Evolutionary conservation across 148 eudicot genomes (phyloP).

Genomic region (Mesembryanthemum crystallinum): DNA sequence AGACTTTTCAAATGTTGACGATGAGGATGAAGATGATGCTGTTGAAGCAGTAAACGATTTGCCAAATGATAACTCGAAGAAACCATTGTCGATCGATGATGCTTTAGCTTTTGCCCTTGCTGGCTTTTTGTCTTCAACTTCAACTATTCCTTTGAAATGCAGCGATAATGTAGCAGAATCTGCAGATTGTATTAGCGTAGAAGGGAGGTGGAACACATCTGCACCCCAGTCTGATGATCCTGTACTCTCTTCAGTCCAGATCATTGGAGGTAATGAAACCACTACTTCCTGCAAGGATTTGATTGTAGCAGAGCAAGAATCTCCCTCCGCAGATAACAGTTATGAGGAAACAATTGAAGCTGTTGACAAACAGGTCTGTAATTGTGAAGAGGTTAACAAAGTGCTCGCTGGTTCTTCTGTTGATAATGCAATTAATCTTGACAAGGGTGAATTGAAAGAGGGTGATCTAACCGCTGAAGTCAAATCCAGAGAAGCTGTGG

Average conservation of each 20-base stretch:
- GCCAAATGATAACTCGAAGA: constrained; percentile 38
- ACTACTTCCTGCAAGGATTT: constrained; percentile 19
- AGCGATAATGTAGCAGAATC: constrained; percentile 24
- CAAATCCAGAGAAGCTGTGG: constrained; percentile 19
- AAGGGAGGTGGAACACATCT: constrained; percentile 13
- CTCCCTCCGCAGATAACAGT: background rate
- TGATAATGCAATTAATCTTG: constrained; percentile 16
- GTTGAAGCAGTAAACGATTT: constrained; percentile 33
- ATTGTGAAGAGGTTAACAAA: constrained; percentile 19
- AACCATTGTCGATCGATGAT: constrained; percentile 66
- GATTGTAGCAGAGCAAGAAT: constrained; percentile 11
- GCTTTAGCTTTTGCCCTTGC: constrained; percentile 88
- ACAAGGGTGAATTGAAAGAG: constrained; percentile 15
- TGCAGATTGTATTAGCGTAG: constrained; percentile 25
- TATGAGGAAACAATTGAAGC: constrained; percentile 25
- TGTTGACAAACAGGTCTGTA: constrained; percentile 25
- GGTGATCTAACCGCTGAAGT: constrained; percentile 21
- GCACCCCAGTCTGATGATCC: constrained; percentile 19
- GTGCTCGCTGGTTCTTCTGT: constrained; percentile 5
- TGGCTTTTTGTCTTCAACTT: constrained; percentile 51
- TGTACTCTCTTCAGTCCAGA: constrained; percentile 20
- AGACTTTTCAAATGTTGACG: constrained; percentile 62
- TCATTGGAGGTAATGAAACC: constrained; percentile 14
- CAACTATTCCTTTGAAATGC: constrained; percentile 24
- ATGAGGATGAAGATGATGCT: constrained; percentile 49